Evolutionary conservation across 768 basidiomycete species (phyloP).

Genomic region (Auriscalpium orientale): DNA sequence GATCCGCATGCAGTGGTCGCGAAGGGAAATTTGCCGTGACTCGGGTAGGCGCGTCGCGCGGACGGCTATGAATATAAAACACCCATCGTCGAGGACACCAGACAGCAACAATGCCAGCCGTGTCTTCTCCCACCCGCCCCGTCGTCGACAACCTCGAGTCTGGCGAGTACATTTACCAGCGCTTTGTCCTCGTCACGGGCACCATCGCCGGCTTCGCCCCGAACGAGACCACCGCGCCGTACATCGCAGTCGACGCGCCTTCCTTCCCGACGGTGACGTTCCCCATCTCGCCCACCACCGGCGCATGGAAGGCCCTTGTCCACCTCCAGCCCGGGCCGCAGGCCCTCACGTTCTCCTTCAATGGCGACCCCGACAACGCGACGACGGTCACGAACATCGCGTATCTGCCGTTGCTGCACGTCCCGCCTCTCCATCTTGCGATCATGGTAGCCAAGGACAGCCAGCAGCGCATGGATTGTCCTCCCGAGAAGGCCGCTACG

Average conservation of each 20-base stretch:
- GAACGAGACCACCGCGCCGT: background rate
- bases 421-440: background rate
- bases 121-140: background rate
- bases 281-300: background rate
- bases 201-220: background rate
- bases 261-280: background rate
- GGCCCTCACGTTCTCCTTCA: background rate
- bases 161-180: background rate
- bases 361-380: background rate
- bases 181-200: background rate
- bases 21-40: no score
- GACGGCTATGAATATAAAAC: no score
- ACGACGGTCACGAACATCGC: background rate
- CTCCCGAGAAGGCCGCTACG: background rate
- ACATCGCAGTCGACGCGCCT: background rate
- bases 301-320: background rate
- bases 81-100: no score
- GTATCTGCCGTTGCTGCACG: background rate
- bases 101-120: no score
- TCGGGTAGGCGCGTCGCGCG: no score
- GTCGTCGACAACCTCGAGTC: background rate
- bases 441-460: background rate
- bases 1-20: no score
- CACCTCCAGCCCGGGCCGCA: background rate
- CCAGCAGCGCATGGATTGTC: background rate